Evolutionary conservation across 78 protist genomes (phyloP).

Genomic region (Pigoraptor vietnamica): DNA sequence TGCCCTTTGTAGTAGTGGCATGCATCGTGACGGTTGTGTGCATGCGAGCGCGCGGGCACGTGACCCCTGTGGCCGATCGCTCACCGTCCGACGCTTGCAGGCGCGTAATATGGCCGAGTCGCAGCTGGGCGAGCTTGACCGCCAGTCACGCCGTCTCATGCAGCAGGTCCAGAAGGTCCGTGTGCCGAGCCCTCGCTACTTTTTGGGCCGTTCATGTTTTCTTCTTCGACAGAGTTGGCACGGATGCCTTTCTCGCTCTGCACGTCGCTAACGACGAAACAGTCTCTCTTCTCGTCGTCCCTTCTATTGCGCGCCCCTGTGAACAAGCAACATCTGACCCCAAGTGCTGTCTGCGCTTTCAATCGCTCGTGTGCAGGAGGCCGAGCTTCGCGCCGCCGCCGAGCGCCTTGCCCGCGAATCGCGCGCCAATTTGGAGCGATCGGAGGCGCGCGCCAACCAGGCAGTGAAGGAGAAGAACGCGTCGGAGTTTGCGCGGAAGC

Average conservation of each 20-base stretch:
- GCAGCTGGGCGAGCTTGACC: not conserved
- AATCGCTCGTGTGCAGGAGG: not conserved
- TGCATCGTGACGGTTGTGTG: no score
- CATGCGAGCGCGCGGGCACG: no score
- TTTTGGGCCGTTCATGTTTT: no score
- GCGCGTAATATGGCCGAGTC: not conserved
- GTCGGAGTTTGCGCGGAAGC: not conserved
- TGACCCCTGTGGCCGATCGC: no score
- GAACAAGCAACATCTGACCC: not conserved
- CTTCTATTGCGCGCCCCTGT: no score
- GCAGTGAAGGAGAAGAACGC: not conserved
- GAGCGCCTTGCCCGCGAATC: not conserved
- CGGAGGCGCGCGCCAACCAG: not conserved
- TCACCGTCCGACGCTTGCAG: no score
- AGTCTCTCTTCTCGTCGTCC: no score
- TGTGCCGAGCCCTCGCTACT: not conserved
- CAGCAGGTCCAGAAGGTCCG: not conserved
- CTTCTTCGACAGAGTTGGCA: no score
- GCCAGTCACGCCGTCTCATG: not conserved
- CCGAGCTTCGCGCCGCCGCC: not conserved
- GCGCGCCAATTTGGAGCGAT: not conserved
- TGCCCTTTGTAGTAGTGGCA: no score
- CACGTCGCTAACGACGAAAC: no score
- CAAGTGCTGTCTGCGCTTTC: not conserved
- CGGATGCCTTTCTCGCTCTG: no score